Conservation (phyloP, 2,329 filamentous ascomycete genomes). For the Berkeleyomyces rouxiae region DNA sequence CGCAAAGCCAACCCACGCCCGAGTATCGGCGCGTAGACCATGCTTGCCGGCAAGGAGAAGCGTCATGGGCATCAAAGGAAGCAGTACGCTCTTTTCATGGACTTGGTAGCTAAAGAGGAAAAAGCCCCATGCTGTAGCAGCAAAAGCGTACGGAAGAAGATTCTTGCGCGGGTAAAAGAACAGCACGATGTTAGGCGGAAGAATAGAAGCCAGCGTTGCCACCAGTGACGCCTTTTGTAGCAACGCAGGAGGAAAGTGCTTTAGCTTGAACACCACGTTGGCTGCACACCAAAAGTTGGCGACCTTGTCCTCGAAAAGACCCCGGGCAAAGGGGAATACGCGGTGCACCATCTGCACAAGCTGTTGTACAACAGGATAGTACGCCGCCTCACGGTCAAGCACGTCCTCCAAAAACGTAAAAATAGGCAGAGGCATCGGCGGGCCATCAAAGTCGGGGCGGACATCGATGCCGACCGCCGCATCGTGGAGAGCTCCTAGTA, state of each 20-base stretch:
- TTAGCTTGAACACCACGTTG: constrained; percentile 78
- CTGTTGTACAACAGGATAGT: constrained; percentile 64
- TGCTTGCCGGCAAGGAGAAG: constrained; percentile 63
- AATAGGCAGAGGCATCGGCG: constrained; percentile 32
- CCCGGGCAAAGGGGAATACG: constrained; percentile 92
- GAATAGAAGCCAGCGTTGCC: constrained; percentile 58
- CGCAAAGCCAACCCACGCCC: constrained; percentile 91
- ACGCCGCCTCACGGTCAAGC: constrained; percentile 46
- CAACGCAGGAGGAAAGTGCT: constrained; percentile 50
- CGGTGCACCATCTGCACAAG: constrained; percentile 71
- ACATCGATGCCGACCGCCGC: constrained; percentile 39
- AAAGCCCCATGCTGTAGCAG: constrained; percentile 84
- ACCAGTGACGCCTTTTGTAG: constrained; percentile 62
- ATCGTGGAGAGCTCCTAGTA: constrained; percentile 56
- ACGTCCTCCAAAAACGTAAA: constrained; percentile 40
- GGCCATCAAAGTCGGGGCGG: constrained; percentile 11
- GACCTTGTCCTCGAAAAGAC: constrained; percentile 95
- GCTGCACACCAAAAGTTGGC: constrained; percentile 95
- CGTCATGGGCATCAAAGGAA: constrained; percentile 88
- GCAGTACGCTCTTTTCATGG: constrained; percentile 89
- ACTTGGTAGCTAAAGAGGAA: constrained; percentile 97
- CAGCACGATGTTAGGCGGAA: constrained; percentile 63
- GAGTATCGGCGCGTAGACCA: constrained; percentile 57
- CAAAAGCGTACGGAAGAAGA: constrained; percentile 63
- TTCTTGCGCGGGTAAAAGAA: constrained; percentile 63